Base-by-base conservation (phyloP, 2,329 filamentous ascomycete genomes). In the Calonectria leucothoes region DNA sequence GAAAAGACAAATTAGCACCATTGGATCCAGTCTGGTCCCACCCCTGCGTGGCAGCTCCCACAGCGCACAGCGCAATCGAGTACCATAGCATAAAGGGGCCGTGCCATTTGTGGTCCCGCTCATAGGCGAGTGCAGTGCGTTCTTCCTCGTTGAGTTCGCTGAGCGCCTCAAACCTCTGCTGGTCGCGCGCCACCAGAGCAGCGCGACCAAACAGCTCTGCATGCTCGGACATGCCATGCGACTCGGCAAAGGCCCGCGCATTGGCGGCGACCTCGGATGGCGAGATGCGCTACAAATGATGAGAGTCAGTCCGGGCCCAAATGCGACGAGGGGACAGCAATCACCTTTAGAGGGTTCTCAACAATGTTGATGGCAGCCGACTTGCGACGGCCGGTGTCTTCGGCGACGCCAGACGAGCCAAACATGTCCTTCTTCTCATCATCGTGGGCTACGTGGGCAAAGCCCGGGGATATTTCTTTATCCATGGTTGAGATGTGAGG, bases 21-120 rank as follows among this genome's bases (percentile, higher is more conserved):
- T 92, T 92, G 74, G 86, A 85, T 66, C 90, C 91, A 2, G 91
- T 93, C 82, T 93, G 90, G 78, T 93, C 91, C 91, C 91, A 93
- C 8, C 91, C 91, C 35, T 61, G 55, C 7, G 55, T 61, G 23
- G 55, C 55, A 14, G 90, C 89, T 35, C 88, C 89, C 63, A 91
- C 84, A 29, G 90, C 89, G 74, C 89, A 91, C 31, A 89, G 84
- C 1, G 85, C 82, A 71, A 92, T 91, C 0, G 89, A 81, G 65
- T 83, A 83, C 77, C 82, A 83, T 6, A 85, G 80, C 81, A 82
- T 85, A 74, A 78, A 83, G 0, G 90, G 87, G 3, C 89, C 88
- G 74, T 86, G 85, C 87, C 90, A 92, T 72, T 90, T 91, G 82
- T 92, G 89, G 86, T 91, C 74, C 85, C 90, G 76, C 87, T 91